These are phyloP conservation scores for Lumnitzera littorea DNA, from an alignment of 345 rosid genomes.

Conservation along the genomic window DNA sequence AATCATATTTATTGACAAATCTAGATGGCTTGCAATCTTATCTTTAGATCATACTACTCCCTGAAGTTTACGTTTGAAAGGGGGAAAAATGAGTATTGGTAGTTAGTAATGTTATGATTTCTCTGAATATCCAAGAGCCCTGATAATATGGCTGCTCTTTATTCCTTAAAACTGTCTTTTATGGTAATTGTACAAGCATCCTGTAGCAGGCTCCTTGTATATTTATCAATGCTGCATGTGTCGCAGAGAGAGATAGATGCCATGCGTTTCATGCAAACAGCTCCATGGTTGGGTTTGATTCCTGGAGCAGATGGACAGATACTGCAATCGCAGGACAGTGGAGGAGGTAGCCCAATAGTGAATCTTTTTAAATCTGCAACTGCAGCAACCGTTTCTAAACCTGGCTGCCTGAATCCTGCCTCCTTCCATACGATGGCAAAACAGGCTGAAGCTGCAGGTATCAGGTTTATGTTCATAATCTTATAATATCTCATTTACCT, in stretches of 20 bases:
- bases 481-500: too few species aligned
- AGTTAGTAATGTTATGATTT: too few species aligned
- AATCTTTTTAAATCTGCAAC: constrained; percentile 80
- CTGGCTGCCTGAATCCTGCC: constrained; percentile 67
- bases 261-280: constrained; percentile 83
- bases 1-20: too few species aligned
- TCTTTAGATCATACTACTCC: too few species aligned
- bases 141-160: too few species aligned
- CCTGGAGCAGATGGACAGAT: constrained; percentile 89
- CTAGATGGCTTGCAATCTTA: too few species aligned
- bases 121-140: too few species aligned
- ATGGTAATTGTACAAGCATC: too few species aligned
- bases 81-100: too few species aligned
- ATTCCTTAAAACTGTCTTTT: too few species aligned
- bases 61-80: too few species aligned
- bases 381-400: constrained; percentile 65
- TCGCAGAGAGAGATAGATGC: constrained; percentile 84
- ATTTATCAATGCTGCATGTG: constrained; percentile 13
- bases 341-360: constrained; percentile 87
- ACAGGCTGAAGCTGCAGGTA: constrained; percentile 99
- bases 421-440: constrained; percentile 91
- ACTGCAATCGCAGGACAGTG: constrained; percentile 54
- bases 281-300: constrained; percentile 89
- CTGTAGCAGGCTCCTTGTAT: too few species aligned
- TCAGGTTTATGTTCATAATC: neutral